phyloP scores from a whole-genome alignment of 768 basidiomycete species.

The Collybiopsis luxurians region DNA sequence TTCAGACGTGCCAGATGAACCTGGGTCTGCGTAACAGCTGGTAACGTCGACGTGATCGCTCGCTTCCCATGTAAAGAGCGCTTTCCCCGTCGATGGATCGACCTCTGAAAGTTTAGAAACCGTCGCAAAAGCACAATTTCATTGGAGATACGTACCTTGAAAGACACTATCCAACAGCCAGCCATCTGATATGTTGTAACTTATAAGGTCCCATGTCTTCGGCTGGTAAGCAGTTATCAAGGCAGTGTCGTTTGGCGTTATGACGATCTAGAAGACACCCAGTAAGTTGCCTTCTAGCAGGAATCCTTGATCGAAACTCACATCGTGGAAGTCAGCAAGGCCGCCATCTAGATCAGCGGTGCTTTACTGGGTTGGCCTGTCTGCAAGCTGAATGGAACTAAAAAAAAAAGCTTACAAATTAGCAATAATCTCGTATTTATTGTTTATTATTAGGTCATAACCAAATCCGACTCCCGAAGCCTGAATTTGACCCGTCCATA shows the following conservation, averaged over 20 bases:
- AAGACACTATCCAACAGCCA: slow-evolving; percentile 3
- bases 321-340: slow-evolving; percentile 7
- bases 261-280: no score
- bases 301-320: not conserved
- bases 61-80: slow-evolving; percentile 3
- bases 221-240: slow-evolving; percentile 3
- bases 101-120: not conserved
- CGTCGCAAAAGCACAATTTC: no score
- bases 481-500: not conserved
- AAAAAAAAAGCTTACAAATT: slow-evolving; percentile 7
- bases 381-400: not conserved
- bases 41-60: slow-evolving; percentile 2
- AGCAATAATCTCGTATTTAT: slow-evolving; percentile 4
- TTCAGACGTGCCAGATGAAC: not conserved
- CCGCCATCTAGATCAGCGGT: not conserved
- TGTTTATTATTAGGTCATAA: slow-evolving; percentile 2
- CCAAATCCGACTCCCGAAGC: slow-evolving; percentile 1
- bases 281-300: no score
- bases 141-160: not conserved
- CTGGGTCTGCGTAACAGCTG: not conserved
- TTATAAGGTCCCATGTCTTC: slow-evolving; percentile 1
- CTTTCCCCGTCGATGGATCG: slow-evolving; percentile 2
- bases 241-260: slow-evolving; percentile 6
- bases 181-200: not conserved
- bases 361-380: not conserved